Base-by-base conservation (phyloP, 176 grass and related monocot species). In the Triticum turgidum region DNA sequence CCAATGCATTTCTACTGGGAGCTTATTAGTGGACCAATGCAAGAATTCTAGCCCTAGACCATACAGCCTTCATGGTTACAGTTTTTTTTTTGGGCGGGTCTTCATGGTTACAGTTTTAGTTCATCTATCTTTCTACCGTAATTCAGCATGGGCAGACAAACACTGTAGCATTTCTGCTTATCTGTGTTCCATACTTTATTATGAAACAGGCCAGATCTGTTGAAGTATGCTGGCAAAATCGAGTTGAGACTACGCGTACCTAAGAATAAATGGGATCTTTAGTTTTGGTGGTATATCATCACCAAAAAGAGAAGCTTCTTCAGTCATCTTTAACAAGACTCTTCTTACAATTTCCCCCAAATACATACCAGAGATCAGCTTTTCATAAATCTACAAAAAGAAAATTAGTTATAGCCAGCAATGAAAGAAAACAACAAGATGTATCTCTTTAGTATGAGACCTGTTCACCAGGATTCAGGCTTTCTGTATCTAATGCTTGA, bases 341-440 rank as follows among this genome's bases (percentile, higher is more conserved):
- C 94, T 89, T 79, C 92, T 64, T 45, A 94, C 83, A 80, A 97
- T 85, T 87, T 97, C 90, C 15, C 94, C 94, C 83, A 97, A 88
- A 83, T 97, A 97, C 94, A 97, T 92, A 35, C 94, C 94, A 49
- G 94, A 97, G 73, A 97, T 94, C 83, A 97, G 87, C 78, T 97
- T 97, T 69, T 97, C 94, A 80, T 85, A 94, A 77, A 97, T 92
- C 94, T 97, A 63, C 15, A 70, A 51, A 87, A 54, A 51, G 6
- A 74, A 63, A 41, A 61, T 69, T 27, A 29, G 76, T 69, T 42
- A 14, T 69, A n/a, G 39, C 58, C 42, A 42, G 49, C 11, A 62
- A 61, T 33, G 15, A 78, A 64, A 32, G 2, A 88, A 69, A 27
- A 61, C 11, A 65, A 17, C 10, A 84, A 69, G 20, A 33, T 49